phyloP scores from a whole-genome alignment of 768 basidiomycete species.

The Auricularia auricula-judae region DNA sequence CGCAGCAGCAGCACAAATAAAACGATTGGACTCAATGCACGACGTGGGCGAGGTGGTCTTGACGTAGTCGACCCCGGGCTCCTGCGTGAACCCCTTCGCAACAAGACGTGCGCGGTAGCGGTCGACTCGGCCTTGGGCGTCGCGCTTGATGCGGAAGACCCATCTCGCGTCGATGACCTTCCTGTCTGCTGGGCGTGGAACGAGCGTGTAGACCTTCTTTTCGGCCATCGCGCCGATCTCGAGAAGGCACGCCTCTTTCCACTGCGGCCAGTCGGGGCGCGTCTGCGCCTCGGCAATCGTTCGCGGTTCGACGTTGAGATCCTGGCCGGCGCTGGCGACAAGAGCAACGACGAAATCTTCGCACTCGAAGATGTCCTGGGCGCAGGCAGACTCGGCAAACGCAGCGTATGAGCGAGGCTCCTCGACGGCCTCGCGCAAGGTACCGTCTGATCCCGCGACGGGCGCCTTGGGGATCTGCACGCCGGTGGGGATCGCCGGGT shows the following conservation, averaged over 20 bases:
- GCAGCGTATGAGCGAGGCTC: background rate
- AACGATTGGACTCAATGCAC: slow-evolving; percentile 14
- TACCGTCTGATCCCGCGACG: background rate
- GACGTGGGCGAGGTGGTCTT: slow-evolving; percentile 15
- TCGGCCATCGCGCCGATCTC: background rate
- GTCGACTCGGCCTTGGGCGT: slow-evolving; percentile 13
- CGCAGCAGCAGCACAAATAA: slow-evolving; percentile 27
- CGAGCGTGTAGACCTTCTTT: background rate
- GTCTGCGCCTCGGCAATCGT: background rate
- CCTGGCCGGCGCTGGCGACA: background rate
- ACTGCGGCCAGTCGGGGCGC: background rate
- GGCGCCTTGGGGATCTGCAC: no score
- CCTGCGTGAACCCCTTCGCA: slow-evolving; percentile 23
- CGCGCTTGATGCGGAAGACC: slow-evolving; percentile 22
- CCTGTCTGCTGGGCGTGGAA: background rate
- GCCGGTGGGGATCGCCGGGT: no score
- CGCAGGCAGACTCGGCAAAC: background rate
- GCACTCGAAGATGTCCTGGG: background rate
- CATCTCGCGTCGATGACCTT: slow-evolving; percentile 16
- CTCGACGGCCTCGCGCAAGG: no score
- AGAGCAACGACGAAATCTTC: background rate
- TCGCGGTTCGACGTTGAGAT: background rate
- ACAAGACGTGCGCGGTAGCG: slow-evolving; percentile 15
- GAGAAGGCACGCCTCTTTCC: background rate
- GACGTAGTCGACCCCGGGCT: slow-evolving; percentile 16